Conservation (phyloP, 345 rosid species). For the Mangifera indica region DNA sequence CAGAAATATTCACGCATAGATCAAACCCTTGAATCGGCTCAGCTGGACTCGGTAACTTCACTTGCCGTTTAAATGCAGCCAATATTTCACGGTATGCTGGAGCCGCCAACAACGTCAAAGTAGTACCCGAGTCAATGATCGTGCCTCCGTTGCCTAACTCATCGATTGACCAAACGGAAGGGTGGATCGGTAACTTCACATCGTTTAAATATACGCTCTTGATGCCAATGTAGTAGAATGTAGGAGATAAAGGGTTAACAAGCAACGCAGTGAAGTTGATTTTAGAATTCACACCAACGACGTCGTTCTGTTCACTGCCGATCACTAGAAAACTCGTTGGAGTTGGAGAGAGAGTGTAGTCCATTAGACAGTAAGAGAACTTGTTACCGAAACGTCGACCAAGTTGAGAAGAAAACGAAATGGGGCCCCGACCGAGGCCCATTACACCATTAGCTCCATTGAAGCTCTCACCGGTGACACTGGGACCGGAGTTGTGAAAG, state of each 20-base stretch:
- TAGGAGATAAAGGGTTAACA: constrained; percentile 56
- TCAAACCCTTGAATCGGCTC: constrained; percentile 64
- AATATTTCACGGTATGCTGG: constrained; percentile 54
- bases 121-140: constrained; percentile 80
- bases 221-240: constrained; percentile 67
- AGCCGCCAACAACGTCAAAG: constrained; percentile 51
- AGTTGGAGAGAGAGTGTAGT: constrained; percentile 77
- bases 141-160: constrained; percentile 80
- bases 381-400: constrained; percentile 72
- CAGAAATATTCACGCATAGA: constrained; percentile 68
- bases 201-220: constrained; percentile 46
- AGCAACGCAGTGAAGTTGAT: constrained; percentile 63
- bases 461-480: constrained; percentile 62
- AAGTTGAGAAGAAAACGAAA: constrained; percentile 73
- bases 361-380: constrained; percentile 85
- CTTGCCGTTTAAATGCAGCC: constrained; percentile 40
- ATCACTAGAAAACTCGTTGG: constrained; percentile 75
- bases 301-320: constrained; percentile 31
- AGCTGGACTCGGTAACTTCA: constrained; percentile 42
- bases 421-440: constrained; percentile 86
- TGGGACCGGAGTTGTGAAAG: constrained; percentile 68
- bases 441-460: constrained; percentile 82
- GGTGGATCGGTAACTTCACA: constrained; percentile 48
- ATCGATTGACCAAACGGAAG: constrained; percentile 74
- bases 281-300: constrained; percentile 14